Base-by-base conservation (phyloP, 345 rosid species). In the Erucastrum elatum region DNA sequence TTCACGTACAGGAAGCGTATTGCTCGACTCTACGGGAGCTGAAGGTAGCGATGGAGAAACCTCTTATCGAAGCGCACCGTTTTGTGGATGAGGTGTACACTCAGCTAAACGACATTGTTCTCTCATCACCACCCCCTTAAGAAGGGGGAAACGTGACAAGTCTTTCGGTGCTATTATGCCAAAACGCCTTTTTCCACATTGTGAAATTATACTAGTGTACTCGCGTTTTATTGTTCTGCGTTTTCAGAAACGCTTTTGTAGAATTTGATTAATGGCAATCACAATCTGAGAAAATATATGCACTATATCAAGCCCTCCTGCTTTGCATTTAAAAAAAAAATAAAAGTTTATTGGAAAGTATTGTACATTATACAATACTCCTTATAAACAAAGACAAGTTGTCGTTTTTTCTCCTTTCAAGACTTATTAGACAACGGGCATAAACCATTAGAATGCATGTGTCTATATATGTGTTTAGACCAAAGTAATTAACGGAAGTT, bases 41-140 rank as follows among this genome's bases (percentile, higher is more conserved):
- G 5, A 81, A 83, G 72, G 77, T 79, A 67, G 86, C 82, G 8
- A 77, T 81, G 74, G 85, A 81, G 80, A 84, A 75, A 71, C 84
- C 84, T 70, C 33, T 81, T 15, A 76, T 35, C 26, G 87, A 81
- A 80, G 75, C 82, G 49, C 46, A 79, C 9, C 81, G 78, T 49
- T 84, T 82, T 67, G 29, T 81, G 5, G 82, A 82, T 13, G 64
- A 75, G 0, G 70, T 70, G 72, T 68, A 70, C 55, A 37, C 62
- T 78, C 87, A 82, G 70, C 79, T 86, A 75, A 80, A 80, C 83
- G 83, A 80, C 83, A 75, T 75, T 65, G 75, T 74, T 55, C 27
- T 61, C 35, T 74, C 83, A 13, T 73, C 77, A n/a, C 61, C 80
- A 11, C 39, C 76, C 25, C 72, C 80, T 64, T 80, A 64, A 56